phyloP scores from a whole-genome alignment of 257 asterid genomes.

The Buddleja alternifolia region DNA sequence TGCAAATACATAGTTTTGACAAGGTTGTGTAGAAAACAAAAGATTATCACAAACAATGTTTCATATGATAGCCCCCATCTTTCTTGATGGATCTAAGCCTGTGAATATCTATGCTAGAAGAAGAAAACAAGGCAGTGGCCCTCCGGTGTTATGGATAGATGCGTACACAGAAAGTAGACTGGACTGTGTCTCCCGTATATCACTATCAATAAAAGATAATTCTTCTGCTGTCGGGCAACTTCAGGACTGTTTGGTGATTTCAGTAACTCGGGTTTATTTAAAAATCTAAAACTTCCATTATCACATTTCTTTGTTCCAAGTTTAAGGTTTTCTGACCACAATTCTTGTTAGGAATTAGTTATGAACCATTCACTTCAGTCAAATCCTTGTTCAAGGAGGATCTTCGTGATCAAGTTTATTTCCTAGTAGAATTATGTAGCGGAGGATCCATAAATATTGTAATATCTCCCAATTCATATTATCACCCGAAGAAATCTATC shows the following conservation, averaged over 20 bases:
- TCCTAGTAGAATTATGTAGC: not conserved
- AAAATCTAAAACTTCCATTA: not conserved
- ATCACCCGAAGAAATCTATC: not conserved
- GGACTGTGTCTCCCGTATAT: not conserved
- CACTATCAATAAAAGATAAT: not conserved
- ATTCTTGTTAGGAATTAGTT: not conserved
- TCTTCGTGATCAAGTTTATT: not conserved
- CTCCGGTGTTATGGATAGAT: not conserved
- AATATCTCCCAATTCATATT: not conserved
- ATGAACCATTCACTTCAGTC: not conserved
- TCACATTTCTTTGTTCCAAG: too few species aligned
- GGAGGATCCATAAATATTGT: not conserved
- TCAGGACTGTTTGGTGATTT: not conserved
- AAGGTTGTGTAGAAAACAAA: not conserved
- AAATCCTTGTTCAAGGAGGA: not conserved
- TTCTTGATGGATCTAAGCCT: not conserved
- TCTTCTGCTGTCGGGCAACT: not conserved
- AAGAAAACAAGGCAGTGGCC: not conserved
- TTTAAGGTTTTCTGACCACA: not conserved
- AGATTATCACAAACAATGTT: not conserved
- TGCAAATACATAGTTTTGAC: not conserved
- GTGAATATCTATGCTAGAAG: not conserved
- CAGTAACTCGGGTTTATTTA: not conserved
- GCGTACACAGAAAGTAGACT: not conserved
- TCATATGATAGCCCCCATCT: not conserved